A percentile compares a stretch with the other conserved stretches of the same genome.
These are phyloP conservation scores for Pythium aristosporum DNA, from an alignment of 352 stramenopile species.

Conservation along the genomic window DNA sequence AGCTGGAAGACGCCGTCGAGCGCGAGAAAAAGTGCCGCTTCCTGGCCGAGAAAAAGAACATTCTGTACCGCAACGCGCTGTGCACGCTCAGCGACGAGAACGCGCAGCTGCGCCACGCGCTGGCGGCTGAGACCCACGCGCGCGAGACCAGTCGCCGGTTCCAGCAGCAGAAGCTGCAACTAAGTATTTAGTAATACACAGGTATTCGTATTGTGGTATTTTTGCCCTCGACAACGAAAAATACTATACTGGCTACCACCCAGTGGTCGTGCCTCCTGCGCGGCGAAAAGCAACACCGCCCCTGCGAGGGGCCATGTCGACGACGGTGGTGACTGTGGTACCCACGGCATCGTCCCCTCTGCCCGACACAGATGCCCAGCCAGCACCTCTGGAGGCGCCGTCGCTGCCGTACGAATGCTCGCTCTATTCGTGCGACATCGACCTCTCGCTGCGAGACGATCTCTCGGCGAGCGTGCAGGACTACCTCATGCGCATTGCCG, in stretches of 20 bases:
- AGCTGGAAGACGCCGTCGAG: conserved; percentile 44
- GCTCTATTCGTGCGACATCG: conserved; percentile 35
- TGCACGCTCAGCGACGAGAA: conserved; percentile 59
- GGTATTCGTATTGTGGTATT: not conserved
- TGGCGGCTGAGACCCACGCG: conserved; percentile 22
- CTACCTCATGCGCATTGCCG: conserved; percentile 51
- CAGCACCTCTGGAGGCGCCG: not conserved
- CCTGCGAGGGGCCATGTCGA: not conserved
- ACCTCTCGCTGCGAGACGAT: conserved; percentile 36
- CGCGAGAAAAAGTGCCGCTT: conserved; percentile 73
- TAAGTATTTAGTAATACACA: conserved; percentile 33
- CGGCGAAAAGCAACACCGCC: no score
- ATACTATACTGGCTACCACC: not conserved
- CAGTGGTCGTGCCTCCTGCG: not conserved
- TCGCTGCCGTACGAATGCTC: conserved; percentile 29
- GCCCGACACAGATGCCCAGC: no score
- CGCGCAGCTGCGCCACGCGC: conserved; percentile 39
- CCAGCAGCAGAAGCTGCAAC: conserved; percentile 35
- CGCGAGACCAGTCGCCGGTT: conserved; percentile 28
- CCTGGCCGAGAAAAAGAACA: conserved; percentile 71
- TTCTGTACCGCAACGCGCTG: conserved; percentile 71
- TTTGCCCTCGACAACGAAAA: not conserved
- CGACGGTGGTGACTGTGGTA: not conserved
- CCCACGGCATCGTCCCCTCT: not conserved
- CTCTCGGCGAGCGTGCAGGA: conserved; percentile 37